phyloP scores from a whole-genome alignment of 2,329 filamentous ascomycete species.

The Microsporum audouinii region DNA sequence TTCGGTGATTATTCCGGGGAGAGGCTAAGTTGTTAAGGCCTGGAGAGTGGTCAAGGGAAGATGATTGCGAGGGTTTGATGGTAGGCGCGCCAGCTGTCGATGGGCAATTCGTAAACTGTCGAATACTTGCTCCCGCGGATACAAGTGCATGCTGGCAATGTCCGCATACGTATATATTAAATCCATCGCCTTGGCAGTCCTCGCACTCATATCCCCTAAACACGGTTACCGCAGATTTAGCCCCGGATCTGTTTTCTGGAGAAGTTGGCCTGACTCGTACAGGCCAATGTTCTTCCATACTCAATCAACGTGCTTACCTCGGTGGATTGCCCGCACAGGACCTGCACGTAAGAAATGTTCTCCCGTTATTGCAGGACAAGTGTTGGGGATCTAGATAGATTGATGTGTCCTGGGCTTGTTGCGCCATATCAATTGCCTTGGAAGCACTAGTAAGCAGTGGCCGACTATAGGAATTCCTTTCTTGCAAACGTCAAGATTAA shows the following conservation, averaged over 20 bases:
- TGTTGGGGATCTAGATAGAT: conserved; percentile 24
- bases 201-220: conserved; percentile 6
- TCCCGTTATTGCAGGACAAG: conserved; percentile 25
- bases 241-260: too few species aligned
- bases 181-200: conserved; percentile 11
- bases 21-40: background rate
- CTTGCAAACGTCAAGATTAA: too few species aligned
- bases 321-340: conserved; percentile 29
- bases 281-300: too few species aligned
- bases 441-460: background rate
- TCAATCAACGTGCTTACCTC: conserved; percentile 19
- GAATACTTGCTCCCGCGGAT: background rate
- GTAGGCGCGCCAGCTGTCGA: background rate
- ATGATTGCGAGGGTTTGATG: background rate
- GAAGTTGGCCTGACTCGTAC: too few species aligned
- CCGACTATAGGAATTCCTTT: background rate
- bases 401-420: background rate
- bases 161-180: conserved; percentile 6
- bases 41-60: background rate
- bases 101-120: background rate
- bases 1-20: background rate
- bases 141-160: conserved; percentile 4
- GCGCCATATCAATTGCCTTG: background rate
- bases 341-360: conserved; percentile 26
- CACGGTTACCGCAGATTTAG: background rate